These are phyloP conservation scores for Sutorius australiensis DNA, from an alignment of 768 basidiomycete species.

Conservation along the genomic window DNA sequence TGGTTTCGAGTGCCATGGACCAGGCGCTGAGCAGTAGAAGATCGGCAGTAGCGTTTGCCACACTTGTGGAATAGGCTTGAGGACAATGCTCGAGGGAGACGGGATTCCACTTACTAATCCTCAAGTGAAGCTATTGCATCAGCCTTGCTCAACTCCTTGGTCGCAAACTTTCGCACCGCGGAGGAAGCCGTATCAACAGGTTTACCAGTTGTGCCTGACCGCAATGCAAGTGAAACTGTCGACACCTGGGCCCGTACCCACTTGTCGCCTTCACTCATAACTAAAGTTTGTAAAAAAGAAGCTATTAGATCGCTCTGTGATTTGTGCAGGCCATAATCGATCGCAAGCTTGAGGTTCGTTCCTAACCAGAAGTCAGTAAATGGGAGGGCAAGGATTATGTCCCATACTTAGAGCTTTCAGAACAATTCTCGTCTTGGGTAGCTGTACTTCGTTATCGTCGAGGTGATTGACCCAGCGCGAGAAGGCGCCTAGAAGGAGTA, in stretches of 20 bases:
- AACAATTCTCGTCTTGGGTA: slow-evolving; percentile 63
- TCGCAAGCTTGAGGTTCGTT: slow-evolving; percentile 86
- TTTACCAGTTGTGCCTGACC: slow-evolving; percentile 59
- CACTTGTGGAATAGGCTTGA: slow-evolving; percentile 37
- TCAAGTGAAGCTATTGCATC: slow-evolving; percentile 77
- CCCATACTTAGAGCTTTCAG: slow-evolving; percentile 75
- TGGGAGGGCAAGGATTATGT: slow-evolving; percentile 68
- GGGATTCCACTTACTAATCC: slow-evolving; percentile 71
- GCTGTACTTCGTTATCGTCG: slow-evolving; percentile 70
- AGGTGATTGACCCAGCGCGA: slow-evolving; percentile 90
- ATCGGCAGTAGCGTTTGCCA: slow-evolving; percentile 88
- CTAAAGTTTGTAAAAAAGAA: slow-evolving; percentile 88
- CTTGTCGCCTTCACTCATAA: slow-evolving; percentile 94
- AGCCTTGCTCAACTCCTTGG: slow-evolving; percentile 77
- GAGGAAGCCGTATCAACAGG: slow-evolving; percentile 74
- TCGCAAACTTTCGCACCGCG: slow-evolving; percentile 83
- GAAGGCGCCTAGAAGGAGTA: slow-evolving; percentile 84
- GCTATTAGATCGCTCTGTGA: slow-evolving; percentile 83
- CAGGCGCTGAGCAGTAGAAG: slow-evolving; percentile 79
- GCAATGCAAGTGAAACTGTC: slow-evolving; percentile 66
- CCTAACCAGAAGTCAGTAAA: slow-evolving; percentile 67
- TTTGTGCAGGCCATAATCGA: slow-evolving; percentile 80
- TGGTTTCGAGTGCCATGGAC: slow-evolving; percentile 56
- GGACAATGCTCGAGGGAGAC: neutral
- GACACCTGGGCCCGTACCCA: slow-evolving; percentile 77